A percentile compares a stretch with the other conserved stretches of the same genome.
Conservation (phyloP, 2,329 filamentous ascomycete genomes). For the Diaporthe ilicicola region DNA sequence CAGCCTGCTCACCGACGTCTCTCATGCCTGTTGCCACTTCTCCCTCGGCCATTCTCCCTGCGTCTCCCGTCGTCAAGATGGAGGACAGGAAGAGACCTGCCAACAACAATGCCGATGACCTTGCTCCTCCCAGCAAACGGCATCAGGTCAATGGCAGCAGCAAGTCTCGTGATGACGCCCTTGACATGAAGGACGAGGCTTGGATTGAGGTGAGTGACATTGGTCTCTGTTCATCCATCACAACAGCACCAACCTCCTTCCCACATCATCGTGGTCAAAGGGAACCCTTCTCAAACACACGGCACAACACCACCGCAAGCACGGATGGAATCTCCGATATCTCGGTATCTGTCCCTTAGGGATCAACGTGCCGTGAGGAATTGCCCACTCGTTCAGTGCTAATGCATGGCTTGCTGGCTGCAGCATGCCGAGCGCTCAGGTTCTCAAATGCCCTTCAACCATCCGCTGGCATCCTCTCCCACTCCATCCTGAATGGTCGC, state of each 20-base stretch:
- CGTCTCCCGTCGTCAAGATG: slow-evolving; percentile 92
- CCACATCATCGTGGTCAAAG: slow-evolving; percentile 3
- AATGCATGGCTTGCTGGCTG: slow-evolving; percentile 54
- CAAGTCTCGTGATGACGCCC: slow-evolving; percentile 63
- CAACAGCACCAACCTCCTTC: not conserved
- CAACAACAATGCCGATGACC: slow-evolving; percentile 79
- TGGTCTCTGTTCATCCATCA: slow-evolving; percentile 38
- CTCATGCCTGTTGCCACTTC: slow-evolving; percentile 90
- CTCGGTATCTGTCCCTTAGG: slow-evolving; percentile 39
- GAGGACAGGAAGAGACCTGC: slow-evolving; percentile 99
- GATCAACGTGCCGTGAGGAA: slow-evolving; percentile 35
- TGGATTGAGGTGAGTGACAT: slow-evolving; percentile 72
- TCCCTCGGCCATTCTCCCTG: slow-evolving; percentile 73
- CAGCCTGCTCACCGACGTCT: slow-evolving; percentile 57
- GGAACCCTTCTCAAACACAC: not conserved
- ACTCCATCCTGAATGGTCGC: slow-evolving; percentile 32
- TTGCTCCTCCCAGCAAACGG: slow-evolving; percentile 89
- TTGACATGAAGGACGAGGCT: slow-evolving; percentile 65
- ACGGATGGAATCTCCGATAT: slow-evolving; percentile 33
- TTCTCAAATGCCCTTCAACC: slow-evolving; percentile 32
- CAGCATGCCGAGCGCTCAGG: slow-evolving; percentile 51
- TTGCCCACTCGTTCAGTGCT: slow-evolving; percentile 47
- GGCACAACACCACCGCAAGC: not conserved
- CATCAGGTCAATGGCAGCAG: slow-evolving; percentile 84
- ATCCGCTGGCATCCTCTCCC: slow-evolving; percentile 31